A percentile compares a stretch with the other conserved stretches of the same genome.
These are phyloP conservation scores for Thermoascus crustaceus DNA, from an alignment of 2,329 filamentous ascomycete species.

Conservation along the genomic window DNA sequence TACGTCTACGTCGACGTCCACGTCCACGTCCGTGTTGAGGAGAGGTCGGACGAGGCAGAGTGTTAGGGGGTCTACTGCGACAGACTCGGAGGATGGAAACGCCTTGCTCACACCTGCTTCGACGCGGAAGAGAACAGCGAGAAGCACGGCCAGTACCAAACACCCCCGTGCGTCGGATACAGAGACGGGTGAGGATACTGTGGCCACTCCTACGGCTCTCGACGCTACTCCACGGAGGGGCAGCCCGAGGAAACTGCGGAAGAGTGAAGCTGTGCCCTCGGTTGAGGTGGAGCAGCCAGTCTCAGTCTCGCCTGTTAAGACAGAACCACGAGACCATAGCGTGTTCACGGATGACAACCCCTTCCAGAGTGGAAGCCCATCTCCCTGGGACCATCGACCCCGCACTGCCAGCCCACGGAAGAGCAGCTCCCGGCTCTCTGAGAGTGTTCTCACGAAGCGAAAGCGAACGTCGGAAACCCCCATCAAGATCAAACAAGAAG, in stretches of 20 bases:
- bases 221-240: constrained; percentile 30
- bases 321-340: constrained; percentile 45
- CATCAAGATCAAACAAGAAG: constrained; percentile 39
- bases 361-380: constrained; percentile 76
- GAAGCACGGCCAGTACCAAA: constrained; percentile 29
- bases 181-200: constrained; percentile 23
- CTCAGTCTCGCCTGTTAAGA: constrained; percentile 31
- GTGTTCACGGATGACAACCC: constrained; percentile 87
- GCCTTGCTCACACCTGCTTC: constrained; percentile 19
- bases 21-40: no score
- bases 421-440: constrained; percentile 39
- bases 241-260: constrained; percentile 45
- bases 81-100: constrained; percentile 26
- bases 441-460: constrained; percentile 19
- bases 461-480: constrained; percentile 26
- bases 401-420: constrained; percentile 36
- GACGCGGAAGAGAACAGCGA: constrained; percentile 23
- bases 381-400: constrained; percentile 39
- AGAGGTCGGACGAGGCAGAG: constrained; percentile 45
- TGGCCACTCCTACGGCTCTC: constrained; percentile 28
- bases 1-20: constrained; percentile 45
- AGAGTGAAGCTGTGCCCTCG: constrained; percentile 37
- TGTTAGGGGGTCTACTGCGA: constrained; percentile 39
- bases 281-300: constrained; percentile 28
- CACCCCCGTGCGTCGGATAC: constrained; percentile 23